Percentiles rank a stretch among this genome's conserved stretches.
Evolutionary conservation across 2,329 filamentous ascomycete species (phyloP).

Genomic region (Plenodomus biglobosus): DNA sequence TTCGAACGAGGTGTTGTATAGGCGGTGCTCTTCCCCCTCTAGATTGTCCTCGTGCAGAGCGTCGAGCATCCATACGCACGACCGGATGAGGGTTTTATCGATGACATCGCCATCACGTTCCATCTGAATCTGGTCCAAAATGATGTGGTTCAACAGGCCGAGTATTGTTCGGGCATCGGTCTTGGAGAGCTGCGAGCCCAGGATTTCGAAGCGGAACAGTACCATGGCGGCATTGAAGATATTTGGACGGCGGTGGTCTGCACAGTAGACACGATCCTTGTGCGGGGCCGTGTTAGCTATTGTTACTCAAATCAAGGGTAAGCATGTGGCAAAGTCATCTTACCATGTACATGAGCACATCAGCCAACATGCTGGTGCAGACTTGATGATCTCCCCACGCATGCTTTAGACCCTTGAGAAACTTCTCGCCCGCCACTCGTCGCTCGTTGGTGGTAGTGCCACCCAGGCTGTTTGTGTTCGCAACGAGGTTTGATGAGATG

Average conservation of each 20-base stretch:
- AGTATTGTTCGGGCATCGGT: slow-evolving; percentile 60
- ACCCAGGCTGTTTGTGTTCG: slow-evolving; percentile 52
- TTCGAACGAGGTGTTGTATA: slow-evolving; percentile 85
- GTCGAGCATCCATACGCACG: slow-evolving; percentile 87
- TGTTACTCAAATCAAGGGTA: background rate
- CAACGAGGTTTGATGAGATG: slow-evolving; percentile 69
- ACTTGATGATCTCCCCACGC: slow-evolving; percentile 88
- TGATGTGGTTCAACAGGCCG: slow-evolving; percentile 74
- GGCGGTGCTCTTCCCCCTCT: slow-evolving; percentile 74
- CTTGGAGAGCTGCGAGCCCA: slow-evolving; percentile 59
- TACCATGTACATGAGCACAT: slow-evolving; percentile 94
- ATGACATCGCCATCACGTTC: slow-evolving; percentile 89
- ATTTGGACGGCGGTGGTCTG: slow-evolving; percentile 70
- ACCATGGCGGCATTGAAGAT: slow-evolving; percentile 86
- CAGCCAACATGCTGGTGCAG: slow-evolving; percentile 94
- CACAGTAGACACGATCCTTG: slow-evolving; percentile 76
- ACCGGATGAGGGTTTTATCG: slow-evolving; percentile 77
- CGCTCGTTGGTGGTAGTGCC: slow-evolving; percentile 73
- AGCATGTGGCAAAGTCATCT: slow-evolving; percentile 18
- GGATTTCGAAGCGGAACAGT: slow-evolving; percentile 82
- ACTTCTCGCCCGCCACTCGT: slow-evolving; percentile 76
- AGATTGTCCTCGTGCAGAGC: slow-evolving; percentile 78
- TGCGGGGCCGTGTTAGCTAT: slow-evolving; percentile 20
- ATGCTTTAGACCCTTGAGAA: slow-evolving; percentile 72
- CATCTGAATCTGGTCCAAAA: slow-evolving; percentile 90